Evolutionary conservation across 2,329 filamentous ascomycete species (phyloP).

Genomic region (Aspergillus terreus): DNA sequence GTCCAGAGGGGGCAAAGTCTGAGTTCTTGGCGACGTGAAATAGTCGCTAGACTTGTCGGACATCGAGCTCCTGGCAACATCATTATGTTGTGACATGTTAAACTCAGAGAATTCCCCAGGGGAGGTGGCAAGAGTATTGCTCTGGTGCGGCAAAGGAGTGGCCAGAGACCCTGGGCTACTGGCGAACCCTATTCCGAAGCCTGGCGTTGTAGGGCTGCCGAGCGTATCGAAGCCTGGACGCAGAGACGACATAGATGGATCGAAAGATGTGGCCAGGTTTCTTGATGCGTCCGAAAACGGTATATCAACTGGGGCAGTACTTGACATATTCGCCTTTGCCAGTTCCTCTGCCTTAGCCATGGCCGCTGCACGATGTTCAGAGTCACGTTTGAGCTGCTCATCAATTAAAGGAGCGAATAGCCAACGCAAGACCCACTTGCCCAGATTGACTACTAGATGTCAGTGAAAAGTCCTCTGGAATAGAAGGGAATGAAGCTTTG

Average conservation of each 20-base stretch:
- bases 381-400: slow-evolving; percentile 82
- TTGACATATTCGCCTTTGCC: slow-evolving; percentile 51
- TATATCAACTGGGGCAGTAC: slow-evolving; percentile 60
- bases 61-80: slow-evolving; percentile 48
- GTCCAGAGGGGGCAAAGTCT: slow-evolving; percentile 48
- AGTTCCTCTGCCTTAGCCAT: slow-evolving; percentile 61
- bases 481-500: background rate
- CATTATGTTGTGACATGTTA: slow-evolving; percentile 50
- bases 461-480: background rate
- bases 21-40: slow-evolving; percentile 59
- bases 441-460: slow-evolving; percentile 71
- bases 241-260: slow-evolving; percentile 51
- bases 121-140: slow-evolving; percentile 31
- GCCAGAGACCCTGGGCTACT: slow-evolving; percentile 54
- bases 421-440: slow-evolving; percentile 93
- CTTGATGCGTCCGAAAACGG: slow-evolving; percentile 35
- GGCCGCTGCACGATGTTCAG: slow-evolving; percentile 65
- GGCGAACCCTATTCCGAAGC: slow-evolving; percentile 72
- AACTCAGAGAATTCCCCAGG: slow-evolving; percentile 31
- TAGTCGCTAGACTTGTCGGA: slow-evolving; percentile 67
- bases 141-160: slow-evolving; percentile 24
- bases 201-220: slow-evolving; percentile 65
- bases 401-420: slow-evolving; percentile 86
- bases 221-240: slow-evolving; percentile 60
- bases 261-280: slow-evolving; percentile 23